Percentiles rank a stretch among this genome's conserved stretches.
Evolutionary conservation across 805 yeast genomes (phyloP).

Genomic region (Teunomyces stri): DNA sequence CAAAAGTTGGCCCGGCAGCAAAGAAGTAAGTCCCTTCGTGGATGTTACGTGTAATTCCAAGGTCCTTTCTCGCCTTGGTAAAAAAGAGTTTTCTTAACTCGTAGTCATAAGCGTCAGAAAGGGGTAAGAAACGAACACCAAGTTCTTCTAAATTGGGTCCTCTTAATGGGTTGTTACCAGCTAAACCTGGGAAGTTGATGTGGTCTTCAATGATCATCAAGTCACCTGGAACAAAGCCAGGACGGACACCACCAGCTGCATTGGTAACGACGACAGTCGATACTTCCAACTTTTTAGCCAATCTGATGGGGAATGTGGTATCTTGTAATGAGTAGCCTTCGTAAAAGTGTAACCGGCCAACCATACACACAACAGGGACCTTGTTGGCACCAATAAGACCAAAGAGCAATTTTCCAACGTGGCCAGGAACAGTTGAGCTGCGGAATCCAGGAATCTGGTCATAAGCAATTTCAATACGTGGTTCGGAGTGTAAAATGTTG

Average conservation of each 20-base stretch:
- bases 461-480: constrained; percentile 56
- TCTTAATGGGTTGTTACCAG: constrained; percentile 82
- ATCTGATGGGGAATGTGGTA: constrained; percentile 83
- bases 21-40: constrained; percentile 86
- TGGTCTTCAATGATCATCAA: constrained; percentile 90
- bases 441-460: constrained; percentile 75
- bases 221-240: constrained; percentile 73
- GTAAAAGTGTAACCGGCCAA: constrained; percentile 87
- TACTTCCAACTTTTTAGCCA: constrained; percentile 63
- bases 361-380: constrained; percentile 88
- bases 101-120: constrained; percentile 86
- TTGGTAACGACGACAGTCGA: constrained; percentile 76
- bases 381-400: constrained; percentile 68
- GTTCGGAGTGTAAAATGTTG: constrained; percentile 40
- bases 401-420: constrained; percentile 76
- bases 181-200: constrained; percentile 84
- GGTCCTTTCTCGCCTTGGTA: constrained; percentile 45
- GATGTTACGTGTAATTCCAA: constrained; percentile 54
- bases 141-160: constrained; percentile 79
- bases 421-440: constrained; percentile 85
- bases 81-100: constrained; percentile 64
- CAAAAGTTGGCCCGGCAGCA: constrained; percentile 93
- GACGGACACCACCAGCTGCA: constrained; percentile 90
- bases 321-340: constrained; percentile 86
- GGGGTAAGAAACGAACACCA: constrained; percentile 86